phyloP scores from a whole-genome alignment of 2,329 filamentous ascomycete genomes.

The Xylariaceae sp. region DNA sequence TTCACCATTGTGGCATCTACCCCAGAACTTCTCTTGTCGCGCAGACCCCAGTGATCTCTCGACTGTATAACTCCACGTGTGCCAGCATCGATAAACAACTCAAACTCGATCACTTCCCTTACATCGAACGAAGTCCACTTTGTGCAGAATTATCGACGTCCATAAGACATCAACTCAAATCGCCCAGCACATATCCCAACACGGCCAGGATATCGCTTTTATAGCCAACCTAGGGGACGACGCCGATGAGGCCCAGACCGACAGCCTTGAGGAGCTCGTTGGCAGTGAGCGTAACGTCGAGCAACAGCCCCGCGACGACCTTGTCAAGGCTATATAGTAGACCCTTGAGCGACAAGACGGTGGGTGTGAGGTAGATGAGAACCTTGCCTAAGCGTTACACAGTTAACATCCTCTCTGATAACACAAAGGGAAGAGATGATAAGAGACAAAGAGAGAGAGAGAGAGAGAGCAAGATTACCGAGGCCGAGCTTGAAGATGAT shows the following conservation, averaged over 20 bases:
- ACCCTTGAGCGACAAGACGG: constrained; percentile 20
- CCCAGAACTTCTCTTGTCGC: no score
- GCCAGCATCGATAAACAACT: no score
- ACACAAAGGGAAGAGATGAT: neutral
- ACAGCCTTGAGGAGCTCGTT: constrained; percentile 25
- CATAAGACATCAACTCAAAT: no score
- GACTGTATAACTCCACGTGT: no score
- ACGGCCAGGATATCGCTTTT: neutral
- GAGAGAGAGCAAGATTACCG: constrained; percentile 15
- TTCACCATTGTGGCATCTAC: no score
- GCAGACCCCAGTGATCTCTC: no score
- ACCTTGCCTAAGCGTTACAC: constrained; percentile 16
- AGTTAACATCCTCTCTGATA: constrained; percentile 3
- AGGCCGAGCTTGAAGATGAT: constrained; percentile 27
- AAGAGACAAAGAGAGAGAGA: neutral
- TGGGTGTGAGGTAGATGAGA: constrained; percentile 19
- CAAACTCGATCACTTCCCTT: no score
- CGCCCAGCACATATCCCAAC: neutral
- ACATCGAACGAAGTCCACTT: neutral
- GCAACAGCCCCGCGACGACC: constrained; percentile 21
- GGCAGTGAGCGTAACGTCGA: constrained; percentile 20
- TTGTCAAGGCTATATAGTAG: constrained; percentile 23
- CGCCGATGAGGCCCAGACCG: constrained; percentile 22
- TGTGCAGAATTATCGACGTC: no score
- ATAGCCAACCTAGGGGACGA: constrained; percentile 9